Evolutionary conservation across 2,329 filamentous ascomycete species (phyloP), one percentile per base, ranked within the genome.

Genomic region (Xylaria multiplex): DNA sequence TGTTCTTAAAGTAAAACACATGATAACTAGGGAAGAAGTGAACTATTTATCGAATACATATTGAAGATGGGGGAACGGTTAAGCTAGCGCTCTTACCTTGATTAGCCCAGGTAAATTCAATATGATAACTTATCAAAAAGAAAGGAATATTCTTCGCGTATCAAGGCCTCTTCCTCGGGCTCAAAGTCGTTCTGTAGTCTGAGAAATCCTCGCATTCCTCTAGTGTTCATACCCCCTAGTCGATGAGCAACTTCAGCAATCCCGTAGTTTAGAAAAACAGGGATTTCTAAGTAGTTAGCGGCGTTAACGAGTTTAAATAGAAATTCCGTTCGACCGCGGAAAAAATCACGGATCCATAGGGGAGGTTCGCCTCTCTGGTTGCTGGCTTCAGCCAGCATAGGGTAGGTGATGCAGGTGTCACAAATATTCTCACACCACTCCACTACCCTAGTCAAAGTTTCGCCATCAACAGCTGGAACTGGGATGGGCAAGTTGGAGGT

Each of bases 361-460:
- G 57, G 19, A n/a, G 19, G 19, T 19, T 19, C 19, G 19, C 19
- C 19, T 19, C 19, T 19, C 19, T 19, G 19, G 19, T 19, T 19
- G 19, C 19, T 19, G 19, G 19, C 19, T 19, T 19, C 19, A 19
- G 19, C 19, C 19, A 19, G 19, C 19, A 19, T 19, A 19, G 19
- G 19, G 19, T 19, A 19, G 19, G 19, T 19, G 19, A 19, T 19
- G 19, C 19, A 19, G 19, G 19, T 6, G 4, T 61, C 37, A 22
- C 52, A 27, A 19, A 60, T 46, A 5, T 54, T 5, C 27, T 69
- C 67, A n/a, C 67, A 69, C 65, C 64, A 69, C 19, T 62, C 40
- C 11, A 65, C 32, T 1, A 67, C 24, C 14, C 62, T 59, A 6
- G 22, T n/a, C 0, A 69, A 48, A 16, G 35, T 35, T 0, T 59